Evolutionary conservation across 164 flowering plant genomes (phyloP).

Genomic region (Pachysandra terminalis): DNA sequence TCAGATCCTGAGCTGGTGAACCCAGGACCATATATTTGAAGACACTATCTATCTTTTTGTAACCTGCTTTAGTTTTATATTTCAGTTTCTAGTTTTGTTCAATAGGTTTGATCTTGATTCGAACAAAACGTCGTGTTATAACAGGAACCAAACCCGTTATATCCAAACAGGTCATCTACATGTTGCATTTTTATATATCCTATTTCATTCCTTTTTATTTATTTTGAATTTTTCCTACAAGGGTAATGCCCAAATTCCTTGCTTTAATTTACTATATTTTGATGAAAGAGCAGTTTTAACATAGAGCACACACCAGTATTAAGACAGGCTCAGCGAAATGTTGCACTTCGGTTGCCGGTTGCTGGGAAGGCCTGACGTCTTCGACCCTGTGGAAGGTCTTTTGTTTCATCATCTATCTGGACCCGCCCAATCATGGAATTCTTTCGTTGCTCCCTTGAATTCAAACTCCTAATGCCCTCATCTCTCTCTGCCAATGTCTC

Average conservation of each 20-base stretch:
- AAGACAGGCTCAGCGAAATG: slow-evolving; percentile 36
- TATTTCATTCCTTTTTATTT: no score
- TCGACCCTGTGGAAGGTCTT: slow-evolving; percentile 43
- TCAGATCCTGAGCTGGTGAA: no score
- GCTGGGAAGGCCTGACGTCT: slow-evolving; percentile 89
- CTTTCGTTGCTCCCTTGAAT: slow-evolving; percentile 29
- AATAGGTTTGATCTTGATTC: no score
- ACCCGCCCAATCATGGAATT: slow-evolving; percentile 12
- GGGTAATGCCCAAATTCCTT: slow-evolving; percentile 5
- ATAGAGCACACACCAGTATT: not conserved
- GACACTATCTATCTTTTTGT: no score
- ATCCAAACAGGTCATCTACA: no score
- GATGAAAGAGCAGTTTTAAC: not conserved
- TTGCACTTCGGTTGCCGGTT: slow-evolving; percentile 78
- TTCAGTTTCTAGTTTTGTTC: no score
- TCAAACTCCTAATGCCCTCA: slow-evolving; percentile 16
- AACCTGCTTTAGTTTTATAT: no score
- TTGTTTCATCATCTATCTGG: slow-evolving; percentile 28
- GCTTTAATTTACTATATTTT: not conserved
- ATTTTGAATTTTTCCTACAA: no score
- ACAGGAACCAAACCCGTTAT: no score
- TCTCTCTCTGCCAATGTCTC: slow-evolving; percentile 10
- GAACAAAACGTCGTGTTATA: no score
- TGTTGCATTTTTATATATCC: no score
- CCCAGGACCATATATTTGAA: no score